phyloP scores from a whole-genome alignment of 1,284 basidiomycete genomes.

The Meira miltonrushii region DNA sequence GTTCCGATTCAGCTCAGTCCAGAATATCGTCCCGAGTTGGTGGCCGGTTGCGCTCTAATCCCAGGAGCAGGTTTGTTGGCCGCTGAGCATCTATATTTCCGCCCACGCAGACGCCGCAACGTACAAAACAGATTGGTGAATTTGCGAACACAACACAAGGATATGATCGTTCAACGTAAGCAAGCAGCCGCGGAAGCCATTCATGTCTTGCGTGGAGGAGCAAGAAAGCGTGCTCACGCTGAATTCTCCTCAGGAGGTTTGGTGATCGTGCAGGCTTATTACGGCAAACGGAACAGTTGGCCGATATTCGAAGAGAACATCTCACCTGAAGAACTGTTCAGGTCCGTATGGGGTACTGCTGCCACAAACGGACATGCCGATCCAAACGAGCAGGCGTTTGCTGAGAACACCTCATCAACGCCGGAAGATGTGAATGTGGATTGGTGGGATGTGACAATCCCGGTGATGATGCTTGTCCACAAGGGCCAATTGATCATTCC shows the following conservation, averaged over 20 bases:
- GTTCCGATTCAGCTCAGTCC: constrained; percentile 61
- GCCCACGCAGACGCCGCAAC: constrained; percentile 58
- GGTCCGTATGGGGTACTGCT: constrained; percentile 3
- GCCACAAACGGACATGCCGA: constrained; percentile 7
- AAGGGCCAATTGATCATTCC: constrained; percentile 75
- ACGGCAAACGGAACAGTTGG: constrained; percentile 50
- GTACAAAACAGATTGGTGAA: constrained; percentile 54
- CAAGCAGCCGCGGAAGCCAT: constrained; percentile 61
- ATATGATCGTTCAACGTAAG: constrained; percentile 61
- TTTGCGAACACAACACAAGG: constrained; percentile 61
- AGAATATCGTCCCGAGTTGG: constrained; percentile 56
- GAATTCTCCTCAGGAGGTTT: constrained; percentile 59
- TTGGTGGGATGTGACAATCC: constrained; percentile 69
- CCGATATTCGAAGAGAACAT: neutral
- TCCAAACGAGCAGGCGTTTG: constrained; percentile 6
- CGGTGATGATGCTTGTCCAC: constrained; percentile 74
- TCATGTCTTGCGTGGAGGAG: constrained; percentile 54
- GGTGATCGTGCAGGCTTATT: constrained; percentile 67
- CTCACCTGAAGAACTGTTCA: constrained; percentile 10
- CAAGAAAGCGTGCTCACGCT: constrained; percentile 50
- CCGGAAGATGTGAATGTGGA: constrained; percentile 53
- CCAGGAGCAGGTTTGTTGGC: constrained; percentile 59
- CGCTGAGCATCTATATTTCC: constrained; percentile 61
- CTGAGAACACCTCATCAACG: constrained; percentile 7
- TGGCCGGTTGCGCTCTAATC: constrained; percentile 58